Evolutionary conservation across 257 asterid genomes (phyloP), one percentile per base, ranked within the genome.

Genomic region (Solanum sejunctum): DNA sequence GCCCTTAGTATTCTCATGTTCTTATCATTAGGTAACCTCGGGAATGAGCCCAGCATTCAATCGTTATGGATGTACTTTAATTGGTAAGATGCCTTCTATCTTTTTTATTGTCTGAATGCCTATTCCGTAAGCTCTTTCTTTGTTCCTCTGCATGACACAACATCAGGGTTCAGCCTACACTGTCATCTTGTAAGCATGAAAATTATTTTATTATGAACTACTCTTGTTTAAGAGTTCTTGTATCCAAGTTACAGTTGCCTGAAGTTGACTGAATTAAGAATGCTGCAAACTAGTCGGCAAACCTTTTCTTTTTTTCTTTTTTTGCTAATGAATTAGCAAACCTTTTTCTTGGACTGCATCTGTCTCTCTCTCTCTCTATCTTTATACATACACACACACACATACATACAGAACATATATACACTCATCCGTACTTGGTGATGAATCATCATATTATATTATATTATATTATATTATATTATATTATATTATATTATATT

Each of bases 1-100:
- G 12, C 26, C 83, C 43, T 85, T 69, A 75, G 54, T 17, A 71
- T 64, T 73, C 47, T 88, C 41, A 86, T 39, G 52, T 83, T 87
- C 79, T 73, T 36, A 21, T 75, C 43, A 23, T 64, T 73, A 93
- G 98, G 98, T 95, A 81, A 92, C 98, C 85, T 95, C 98, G 61
- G 98, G 98, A 92, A 95, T 94, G 98, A 94, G 90, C 90, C 98
- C 98, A 80, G 86, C 91, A 80, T 94, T 95, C 89, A 95, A 95
- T 90, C 94, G 84, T 73, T 91, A 90, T 86, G 98, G 98, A 81
- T 95, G 96, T 83, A 92, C 94, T 87, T 89, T 94, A 81, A 93
- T 95, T 66, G 98, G 98, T 95, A 88, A 87, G 88, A 36, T 84
- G 49, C 6, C 49, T 51, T 16, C 11, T 63, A n/a, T 12, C 13